Conservation (phyloP, 179 eudicot species). For the Beta lomatogona region DNA sequence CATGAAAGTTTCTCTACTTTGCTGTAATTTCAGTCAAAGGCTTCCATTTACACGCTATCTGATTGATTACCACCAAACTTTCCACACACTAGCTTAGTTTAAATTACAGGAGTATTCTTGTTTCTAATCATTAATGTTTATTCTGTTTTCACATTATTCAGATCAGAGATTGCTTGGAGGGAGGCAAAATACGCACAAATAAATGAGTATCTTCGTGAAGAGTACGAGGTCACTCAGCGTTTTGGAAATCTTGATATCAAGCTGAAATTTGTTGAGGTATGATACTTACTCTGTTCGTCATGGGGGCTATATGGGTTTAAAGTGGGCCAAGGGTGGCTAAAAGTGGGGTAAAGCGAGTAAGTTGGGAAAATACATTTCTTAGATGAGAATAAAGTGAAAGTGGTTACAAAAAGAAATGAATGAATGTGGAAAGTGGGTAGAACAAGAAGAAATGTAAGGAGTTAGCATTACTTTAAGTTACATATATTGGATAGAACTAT, state of each 20-base stretch:
- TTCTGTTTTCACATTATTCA: slow-evolving; percentile 31
- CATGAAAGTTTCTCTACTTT: not conserved
- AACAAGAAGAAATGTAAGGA: no score
- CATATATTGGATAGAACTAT: not conserved
- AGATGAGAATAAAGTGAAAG: no score
- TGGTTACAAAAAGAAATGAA: no score
- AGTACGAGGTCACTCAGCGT: slow-evolving; percentile 85
- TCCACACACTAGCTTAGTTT: not conserved
- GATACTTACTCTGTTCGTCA: not conserved
- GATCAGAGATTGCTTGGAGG: slow-evolving; percentile 99
- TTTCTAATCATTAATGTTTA: not conserved
- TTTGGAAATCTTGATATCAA: slow-evolving; percentile 89
- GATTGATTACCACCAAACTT: not conserved
- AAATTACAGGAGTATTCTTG: not conserved
- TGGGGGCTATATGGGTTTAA: no score
- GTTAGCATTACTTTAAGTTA: no score
- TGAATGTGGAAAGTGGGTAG: no score
- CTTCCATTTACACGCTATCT: not conserved
- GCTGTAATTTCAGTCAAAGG: not conserved
- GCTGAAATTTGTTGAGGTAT: slow-evolving; percentile 93
- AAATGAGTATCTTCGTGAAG: slow-evolving; percentile 85
- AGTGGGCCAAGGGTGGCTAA: no score
- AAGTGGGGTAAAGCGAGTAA: no score
- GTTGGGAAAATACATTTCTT: no score
- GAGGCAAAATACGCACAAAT: slow-evolving; percentile 87